phyloP scores from a whole-genome alignment of 2,329 filamentous ascomycete species.

The Knufia fluminis region DNA sequence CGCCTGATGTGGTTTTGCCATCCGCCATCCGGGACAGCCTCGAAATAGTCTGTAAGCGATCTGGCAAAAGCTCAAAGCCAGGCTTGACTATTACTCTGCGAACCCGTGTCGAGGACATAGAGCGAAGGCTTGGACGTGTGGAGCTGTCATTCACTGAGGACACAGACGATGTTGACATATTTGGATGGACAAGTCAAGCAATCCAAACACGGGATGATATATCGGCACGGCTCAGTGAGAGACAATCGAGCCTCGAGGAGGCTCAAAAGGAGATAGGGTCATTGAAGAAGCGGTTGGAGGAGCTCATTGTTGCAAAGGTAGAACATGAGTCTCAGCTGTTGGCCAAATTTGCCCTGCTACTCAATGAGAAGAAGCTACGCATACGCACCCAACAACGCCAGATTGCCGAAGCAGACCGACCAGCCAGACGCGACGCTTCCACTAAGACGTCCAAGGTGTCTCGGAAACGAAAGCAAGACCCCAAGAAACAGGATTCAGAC shows the following conservation, averaged over 20 bases:
- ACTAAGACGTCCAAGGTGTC: conserved; percentile 18
- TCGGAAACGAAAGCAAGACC: conserved; percentile 11
- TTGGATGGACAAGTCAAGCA: conserved; percentile 48
- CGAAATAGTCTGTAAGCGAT: conserved; percentile 15
- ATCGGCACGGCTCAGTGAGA: conserved; percentile 32
- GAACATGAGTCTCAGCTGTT: conserved; percentile 49
- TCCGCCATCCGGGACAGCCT: conserved; percentile 13
- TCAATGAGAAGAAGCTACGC: conserved; percentile 58
- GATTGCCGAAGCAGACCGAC: conserved; percentile 24
- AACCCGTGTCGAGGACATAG: conserved; percentile 42
- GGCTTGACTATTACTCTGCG: conserved; percentile 33
- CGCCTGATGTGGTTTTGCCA: background rate
- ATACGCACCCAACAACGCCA: conserved; percentile 51
- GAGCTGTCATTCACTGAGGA: conserved; percentile 42
- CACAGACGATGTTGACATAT: conserved; percentile 46
- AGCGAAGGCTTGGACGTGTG: conserved; percentile 48
- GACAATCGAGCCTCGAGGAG: conserved; percentile 32
- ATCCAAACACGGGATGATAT: conserved; percentile 36
- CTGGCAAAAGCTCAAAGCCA: conserved; percentile 22
- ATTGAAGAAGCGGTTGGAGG: conserved; percentile 47
- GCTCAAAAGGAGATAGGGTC: conserved; percentile 44
- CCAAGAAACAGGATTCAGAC: conserved; percentile 13
- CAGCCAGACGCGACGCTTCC: conserved; percentile 22
- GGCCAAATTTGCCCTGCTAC: conserved; percentile 47
- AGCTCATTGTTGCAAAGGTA: conserved; percentile 48